Conservation (phyloP, 345 rosid genomes). For the Odontarrhena argentea region DNA sequence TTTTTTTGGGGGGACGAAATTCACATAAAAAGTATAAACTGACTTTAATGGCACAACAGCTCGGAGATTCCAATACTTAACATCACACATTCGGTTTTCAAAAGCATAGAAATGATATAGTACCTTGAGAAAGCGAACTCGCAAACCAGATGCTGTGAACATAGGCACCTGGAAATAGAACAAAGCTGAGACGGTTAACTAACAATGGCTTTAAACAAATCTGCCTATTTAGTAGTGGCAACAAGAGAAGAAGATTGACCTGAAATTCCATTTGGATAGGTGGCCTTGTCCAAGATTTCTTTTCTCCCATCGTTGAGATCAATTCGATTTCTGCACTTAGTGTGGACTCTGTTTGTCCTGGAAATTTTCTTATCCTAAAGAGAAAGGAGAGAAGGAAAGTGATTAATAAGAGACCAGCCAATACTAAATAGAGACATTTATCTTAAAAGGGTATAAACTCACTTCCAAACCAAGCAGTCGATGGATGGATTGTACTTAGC, state of each 20-base stretch:
- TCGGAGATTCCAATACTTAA: background rate
- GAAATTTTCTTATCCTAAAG: conserved; percentile 90
- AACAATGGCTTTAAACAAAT: background rate
- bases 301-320: conserved; percentile 91
- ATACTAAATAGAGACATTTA: background rate
- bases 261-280: conserved; percentile 99
- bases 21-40: background rate
- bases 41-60: conserved; percentile 1
- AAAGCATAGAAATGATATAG: background rate
- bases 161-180: conserved; percentile 77
- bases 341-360: conserved; percentile 97
- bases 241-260: conserved; percentile 47
- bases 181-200: conserved; percentile 11
- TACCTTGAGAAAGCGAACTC: conserved; percentile 98
- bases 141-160: conserved; percentile 98
- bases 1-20: background rate
- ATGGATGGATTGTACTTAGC: conserved; percentile 95
- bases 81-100: conserved; percentile 1
- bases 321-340: conserved; percentile 97
- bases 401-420: background rate
- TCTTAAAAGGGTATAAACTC: conserved; percentile 41
- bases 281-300: conserved; percentile 96
- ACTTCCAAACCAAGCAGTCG: conserved; percentile 99
- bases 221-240: conserved; percentile 7
- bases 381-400: conserved; percentile 11